Conservation (phyloP, 2,329 filamentous ascomycete species). For the Biscogniauxia marginata region DNA sequence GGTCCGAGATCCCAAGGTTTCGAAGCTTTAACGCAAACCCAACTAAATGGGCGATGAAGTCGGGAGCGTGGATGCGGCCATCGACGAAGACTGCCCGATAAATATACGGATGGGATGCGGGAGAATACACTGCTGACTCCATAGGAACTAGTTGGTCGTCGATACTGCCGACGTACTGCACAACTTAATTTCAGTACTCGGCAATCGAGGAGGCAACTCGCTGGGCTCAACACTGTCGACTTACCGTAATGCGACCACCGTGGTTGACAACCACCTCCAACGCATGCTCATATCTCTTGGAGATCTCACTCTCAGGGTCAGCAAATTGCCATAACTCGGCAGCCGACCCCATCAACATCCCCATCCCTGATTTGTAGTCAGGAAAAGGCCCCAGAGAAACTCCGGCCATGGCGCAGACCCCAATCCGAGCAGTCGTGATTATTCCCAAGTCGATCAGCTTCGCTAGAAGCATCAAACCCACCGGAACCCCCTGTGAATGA, state of each 20-base stretch:
- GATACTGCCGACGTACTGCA: slow-evolving; percentile 79
- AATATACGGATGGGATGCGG: slow-evolving; percentile 85
- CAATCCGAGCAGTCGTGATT: slow-evolving; percentile 72
- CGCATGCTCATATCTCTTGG: slow-evolving; percentile 74
- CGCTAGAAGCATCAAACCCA: slow-evolving; percentile 86
- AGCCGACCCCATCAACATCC: slow-evolving; percentile 85
- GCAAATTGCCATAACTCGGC: slow-evolving; percentile 94
- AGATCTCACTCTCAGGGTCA: slow-evolving; percentile 76
- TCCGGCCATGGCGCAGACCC: slow-evolving; percentile 86
- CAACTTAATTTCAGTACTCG: slow-evolving; percentile 4
- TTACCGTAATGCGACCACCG: slow-evolving; percentile 71
- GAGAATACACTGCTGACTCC: slow-evolving; percentile 88
- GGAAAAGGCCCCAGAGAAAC: slow-evolving; percentile 91
- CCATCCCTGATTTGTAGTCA: slow-evolving; percentile 84
- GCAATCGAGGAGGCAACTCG: background rate
- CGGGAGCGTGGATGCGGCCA: slow-evolving; percentile 84
- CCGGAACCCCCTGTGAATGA: slow-evolving; percentile 93
- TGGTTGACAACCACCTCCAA: slow-evolving; percentile 73
- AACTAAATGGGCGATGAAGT: slow-evolving; percentile 90
- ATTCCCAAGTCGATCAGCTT: slow-evolving; percentile 91
- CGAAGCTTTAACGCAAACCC: slow-evolving; percentile 91
- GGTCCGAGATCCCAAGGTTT: slow-evolving; percentile 89
- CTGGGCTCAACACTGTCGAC: slow-evolving; percentile 1
- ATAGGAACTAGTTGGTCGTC: slow-evolving; percentile 95
- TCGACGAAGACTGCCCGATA: slow-evolving; percentile 96